Conservation (phyloP, 1,139 yeast species). For the Kodamaea anthophila region DNA sequence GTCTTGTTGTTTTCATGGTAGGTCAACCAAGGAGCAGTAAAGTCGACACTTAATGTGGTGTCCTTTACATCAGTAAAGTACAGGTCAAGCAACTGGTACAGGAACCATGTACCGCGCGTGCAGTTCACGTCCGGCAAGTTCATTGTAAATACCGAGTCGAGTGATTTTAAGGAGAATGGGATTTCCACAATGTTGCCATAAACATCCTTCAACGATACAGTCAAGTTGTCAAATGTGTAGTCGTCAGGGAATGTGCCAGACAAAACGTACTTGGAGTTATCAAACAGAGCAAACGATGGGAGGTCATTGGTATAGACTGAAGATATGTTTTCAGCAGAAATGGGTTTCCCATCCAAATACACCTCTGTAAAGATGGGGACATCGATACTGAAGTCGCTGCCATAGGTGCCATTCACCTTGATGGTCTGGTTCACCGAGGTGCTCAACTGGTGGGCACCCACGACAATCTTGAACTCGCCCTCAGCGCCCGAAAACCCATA, state of each 20-base stretch:
- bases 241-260: slow-evolving; percentile 54
- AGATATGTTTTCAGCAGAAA: slow-evolving; percentile 49
- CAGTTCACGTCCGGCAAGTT: slow-evolving; percentile 57
- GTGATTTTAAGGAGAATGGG: slow-evolving; percentile 45
- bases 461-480: slow-evolving; percentile 62
- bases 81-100: slow-evolving; percentile 45
- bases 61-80: slow-evolving; percentile 48
- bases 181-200: slow-evolving; percentile 61
- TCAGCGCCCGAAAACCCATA: slow-evolving; percentile 69
- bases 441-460: slow-evolving; percentile 84
- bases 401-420: slow-evolving; percentile 61
- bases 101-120: slow-evolving; percentile 54
- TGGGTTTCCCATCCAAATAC: slow-evolving; percentile 50
- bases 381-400: slow-evolving; percentile 44
- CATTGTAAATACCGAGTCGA: slow-evolving; percentile 50
- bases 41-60: slow-evolving; percentile 45
- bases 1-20: slow-evolving; percentile 58
- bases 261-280: slow-evolving; percentile 37
- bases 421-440: slow-evolving; percentile 50
- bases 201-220: slow-evolving; percentile 53
- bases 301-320: slow-evolving; percentile 40
- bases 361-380: slow-evolving; percentile 53
- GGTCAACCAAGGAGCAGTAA: slow-evolving; percentile 51
- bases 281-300: slow-evolving; percentile 57
- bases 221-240: slow-evolving; percentile 40